Conservation (phyloP, 2,329 filamentous ascomycete genomes). For the Colletotrichum echinochloae region DNA sequence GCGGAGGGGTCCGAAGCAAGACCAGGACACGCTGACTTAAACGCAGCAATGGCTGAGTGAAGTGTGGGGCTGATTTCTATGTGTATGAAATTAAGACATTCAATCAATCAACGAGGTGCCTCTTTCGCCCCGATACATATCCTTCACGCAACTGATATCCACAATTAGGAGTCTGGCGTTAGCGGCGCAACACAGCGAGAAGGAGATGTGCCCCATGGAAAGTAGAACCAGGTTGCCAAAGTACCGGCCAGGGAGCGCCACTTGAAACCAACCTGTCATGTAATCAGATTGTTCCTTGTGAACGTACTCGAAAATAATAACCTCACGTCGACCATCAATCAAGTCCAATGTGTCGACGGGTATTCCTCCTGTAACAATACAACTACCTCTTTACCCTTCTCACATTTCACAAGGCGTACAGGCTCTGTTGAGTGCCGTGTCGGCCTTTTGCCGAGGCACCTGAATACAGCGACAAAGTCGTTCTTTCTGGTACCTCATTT, state of each 20-base stretch:
- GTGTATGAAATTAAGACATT: not conserved
- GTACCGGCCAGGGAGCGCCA: not conserved
- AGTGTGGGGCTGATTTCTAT: not conserved
- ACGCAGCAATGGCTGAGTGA: not conserved
- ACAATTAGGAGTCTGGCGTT: not conserved
- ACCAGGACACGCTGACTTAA: conserved; percentile 1
- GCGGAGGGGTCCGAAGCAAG: conserved; percentile 2
- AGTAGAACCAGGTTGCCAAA: not conserved
- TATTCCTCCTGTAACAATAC: not conserved
- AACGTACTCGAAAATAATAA: not conserved
- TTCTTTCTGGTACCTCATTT: not conserved
- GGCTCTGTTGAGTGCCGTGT: not conserved
- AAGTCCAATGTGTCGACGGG: not conserved
- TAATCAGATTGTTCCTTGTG: not conserved
- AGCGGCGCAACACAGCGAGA: conserved; percentile 1
- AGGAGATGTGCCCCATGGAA: not conserved
- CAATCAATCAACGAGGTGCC: not conserved
- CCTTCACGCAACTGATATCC: not conserved
- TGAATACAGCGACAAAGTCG: not conserved
- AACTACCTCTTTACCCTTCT: not conserved
- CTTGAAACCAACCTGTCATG: not conserved
- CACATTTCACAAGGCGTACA: not conserved
- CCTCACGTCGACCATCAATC: not conserved
- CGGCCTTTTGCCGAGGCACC: not conserved
- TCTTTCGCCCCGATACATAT: not conserved